Conservation (phyloP, 768 basidiomycete species). For the Lentinula boryana region DNA sequence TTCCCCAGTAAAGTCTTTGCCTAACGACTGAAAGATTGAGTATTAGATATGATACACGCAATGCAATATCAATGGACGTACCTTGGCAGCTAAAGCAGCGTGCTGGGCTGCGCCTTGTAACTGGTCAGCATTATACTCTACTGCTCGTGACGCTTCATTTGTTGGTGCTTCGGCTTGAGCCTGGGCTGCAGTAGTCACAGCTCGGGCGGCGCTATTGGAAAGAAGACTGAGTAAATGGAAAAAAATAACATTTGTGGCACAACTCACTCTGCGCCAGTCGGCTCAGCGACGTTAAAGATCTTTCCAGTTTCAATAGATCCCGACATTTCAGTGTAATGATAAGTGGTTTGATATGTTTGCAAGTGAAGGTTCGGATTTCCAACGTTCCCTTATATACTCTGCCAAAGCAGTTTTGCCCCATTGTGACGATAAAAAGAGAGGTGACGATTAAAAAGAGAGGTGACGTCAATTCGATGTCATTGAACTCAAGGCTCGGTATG, state of each 20-base stretch:
- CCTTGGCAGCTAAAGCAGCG: constrained; percentile 4
- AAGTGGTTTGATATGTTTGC: not conserved
- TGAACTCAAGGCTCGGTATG: not conserved
- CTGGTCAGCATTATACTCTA: constrained; percentile 1
- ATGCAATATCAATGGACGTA: not conserved
- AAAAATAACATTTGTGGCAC: not conserved
- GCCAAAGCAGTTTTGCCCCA: not conserved
- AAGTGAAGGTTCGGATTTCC: not conserved
- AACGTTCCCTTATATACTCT: not conserved
- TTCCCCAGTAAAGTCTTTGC: constrained; percentile 25
- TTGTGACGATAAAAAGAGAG: not conserved
- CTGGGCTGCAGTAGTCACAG: not conserved
- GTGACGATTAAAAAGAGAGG: not conserved
- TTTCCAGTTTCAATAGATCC: not conserved
- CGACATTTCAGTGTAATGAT: not conserved
- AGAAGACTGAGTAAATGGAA: too few species aligned
- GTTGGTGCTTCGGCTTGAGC: constrained; percentile 3
- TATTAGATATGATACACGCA: not conserved
- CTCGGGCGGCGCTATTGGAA: not conserved
- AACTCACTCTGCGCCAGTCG: constrained; percentile 1
- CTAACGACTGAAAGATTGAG: not conserved
- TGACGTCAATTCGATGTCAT: not conserved
- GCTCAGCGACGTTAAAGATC: constrained; percentile 6
- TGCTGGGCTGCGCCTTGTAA: not conserved
- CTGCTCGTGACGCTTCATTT: not conserved